Conservation (phyloP, 169 alveolate genomes). For the Plasmodium fragile region DNA sequence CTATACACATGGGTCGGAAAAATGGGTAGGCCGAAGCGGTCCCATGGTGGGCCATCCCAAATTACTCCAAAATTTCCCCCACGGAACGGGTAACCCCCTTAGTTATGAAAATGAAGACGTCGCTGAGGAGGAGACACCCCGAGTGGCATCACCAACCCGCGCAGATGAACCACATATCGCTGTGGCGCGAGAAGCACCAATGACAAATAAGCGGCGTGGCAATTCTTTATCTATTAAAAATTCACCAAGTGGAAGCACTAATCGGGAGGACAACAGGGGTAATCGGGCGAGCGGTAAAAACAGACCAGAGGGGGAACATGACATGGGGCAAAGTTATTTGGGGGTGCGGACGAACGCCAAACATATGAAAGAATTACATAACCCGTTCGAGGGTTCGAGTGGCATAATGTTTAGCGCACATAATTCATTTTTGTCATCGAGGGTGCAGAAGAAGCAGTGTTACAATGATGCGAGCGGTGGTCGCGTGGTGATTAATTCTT, state of each 20-base stretch:
- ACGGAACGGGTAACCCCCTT: background rate
- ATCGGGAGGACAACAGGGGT: background rate
- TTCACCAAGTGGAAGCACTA: background rate
- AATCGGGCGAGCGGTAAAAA: background rate
- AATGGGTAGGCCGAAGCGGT: background rate
- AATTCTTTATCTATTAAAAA: background rate
- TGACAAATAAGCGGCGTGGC: background rate
- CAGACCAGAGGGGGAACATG: background rate
- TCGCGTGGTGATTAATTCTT: background rate
- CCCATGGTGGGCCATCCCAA: background rate
- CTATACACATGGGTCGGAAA: background rate
- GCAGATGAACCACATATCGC: background rate
- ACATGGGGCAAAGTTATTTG: background rate
- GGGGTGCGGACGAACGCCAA: background rate
- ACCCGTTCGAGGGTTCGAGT: background rate
- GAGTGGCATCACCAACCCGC: background rate
- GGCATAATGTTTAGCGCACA: background rate
- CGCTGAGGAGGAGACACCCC: background rate
- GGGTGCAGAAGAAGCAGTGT: background rate
- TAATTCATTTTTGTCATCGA: background rate
- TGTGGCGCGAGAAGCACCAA: background rate
- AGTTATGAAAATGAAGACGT: background rate
- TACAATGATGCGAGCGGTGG: background rate
- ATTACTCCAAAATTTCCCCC: background rate
- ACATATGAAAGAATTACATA: background rate